These are phyloP conservation scores for Gracilaria domingensis DNA, from an alignment of 23 red algal species.

Conservation along the genomic window DNA sequence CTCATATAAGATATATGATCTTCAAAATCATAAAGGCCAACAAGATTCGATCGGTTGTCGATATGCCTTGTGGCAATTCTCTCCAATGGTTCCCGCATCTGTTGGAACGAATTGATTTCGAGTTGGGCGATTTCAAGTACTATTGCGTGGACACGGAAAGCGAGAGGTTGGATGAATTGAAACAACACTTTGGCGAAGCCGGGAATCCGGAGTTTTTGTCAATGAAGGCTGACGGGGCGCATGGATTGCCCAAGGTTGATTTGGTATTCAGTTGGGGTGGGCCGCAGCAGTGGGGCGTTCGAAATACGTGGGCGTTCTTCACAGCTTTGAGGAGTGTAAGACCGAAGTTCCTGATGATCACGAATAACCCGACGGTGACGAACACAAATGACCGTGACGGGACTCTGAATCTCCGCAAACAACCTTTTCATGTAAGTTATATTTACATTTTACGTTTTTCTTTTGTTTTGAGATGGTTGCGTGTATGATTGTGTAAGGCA, in stretches of 20 bases:
- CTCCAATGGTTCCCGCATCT: slow-evolving; percentile 70
- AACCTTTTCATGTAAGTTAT: slow-evolving; percentile 75
- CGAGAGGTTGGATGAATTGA: slow-evolving; percentile 26
- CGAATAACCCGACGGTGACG: slow-evolving; percentile 57
- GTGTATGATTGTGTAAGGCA: neutral
- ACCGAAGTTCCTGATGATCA: slow-evolving; percentile 63
- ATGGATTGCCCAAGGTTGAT: slow-evolving; percentile 61
- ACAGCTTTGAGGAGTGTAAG: slow-evolving; percentile 37
- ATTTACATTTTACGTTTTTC: neutral
- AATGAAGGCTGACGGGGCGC: slow-evolving; percentile 47
- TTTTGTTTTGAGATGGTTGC: neutral
- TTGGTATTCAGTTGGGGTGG: slow-evolving; percentile 69
- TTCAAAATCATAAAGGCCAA: slow-evolving; percentile 69
- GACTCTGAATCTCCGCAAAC: slow-evolving; percentile 72
- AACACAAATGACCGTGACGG: slow-evolving; percentile 52
- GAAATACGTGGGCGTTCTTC: slow-evolving; percentile 70
- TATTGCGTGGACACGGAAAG: slow-evolving; percentile 72
- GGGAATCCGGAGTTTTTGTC: slow-evolving; percentile 57
- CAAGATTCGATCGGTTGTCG: slow-evolving; percentile 62
- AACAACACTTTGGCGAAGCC: slow-evolving; percentile 45
- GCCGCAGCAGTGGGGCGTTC: slow-evolving; percentile 73
- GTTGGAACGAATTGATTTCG: slow-evolving; percentile 76
- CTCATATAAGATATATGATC: slow-evolving; percentile 77
- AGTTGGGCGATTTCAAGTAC: slow-evolving; percentile 75
- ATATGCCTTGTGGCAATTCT: slow-evolving; percentile 74